A percentile compares a stretch with the other conserved stretches of the same genome.
Conservation (phyloP, 2,329 filamentous ascomycete species). For the Ploettnerulaceae sp. region DNA sequence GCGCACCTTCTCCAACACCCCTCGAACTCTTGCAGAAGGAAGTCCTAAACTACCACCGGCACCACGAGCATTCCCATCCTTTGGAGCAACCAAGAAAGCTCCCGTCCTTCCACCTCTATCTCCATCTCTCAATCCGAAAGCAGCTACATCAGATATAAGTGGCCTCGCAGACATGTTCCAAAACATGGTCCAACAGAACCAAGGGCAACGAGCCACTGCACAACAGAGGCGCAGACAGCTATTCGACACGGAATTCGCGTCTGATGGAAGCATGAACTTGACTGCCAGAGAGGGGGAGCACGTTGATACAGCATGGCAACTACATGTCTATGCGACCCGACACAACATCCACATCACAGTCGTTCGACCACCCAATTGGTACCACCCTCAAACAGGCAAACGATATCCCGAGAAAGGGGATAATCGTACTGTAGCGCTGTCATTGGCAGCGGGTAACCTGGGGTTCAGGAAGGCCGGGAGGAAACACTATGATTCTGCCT, state of each 20-base stretch:
- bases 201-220: not conserved
- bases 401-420: constrained; percentile 12
- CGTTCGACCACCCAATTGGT: constrained; percentile 55
- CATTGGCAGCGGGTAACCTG: constrained; percentile 77
- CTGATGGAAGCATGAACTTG: constrained; percentile 24
- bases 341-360: constrained; percentile 96
- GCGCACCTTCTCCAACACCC: constrained; percentile 33
- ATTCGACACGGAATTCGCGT: constrained; percentile 11
- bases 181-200: constrained; percentile 4
- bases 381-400: constrained; percentile 16
- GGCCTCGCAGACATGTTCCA: constrained; percentile 5
- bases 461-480: constrained; percentile 83
- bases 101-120: constrained; percentile 4
- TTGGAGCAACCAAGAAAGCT: not conserved
- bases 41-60: not conserved
- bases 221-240: not conserved
- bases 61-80: constrained; percentile 3
- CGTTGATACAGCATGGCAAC: constrained; percentile 60
- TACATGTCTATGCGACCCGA: constrained; percentile 82
- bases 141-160: not conserved
- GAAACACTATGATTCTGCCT: constrained; percentile 83
- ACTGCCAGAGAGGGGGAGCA: constrained; percentile 29
- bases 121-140: constrained; percentile 16
- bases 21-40: not conserved
- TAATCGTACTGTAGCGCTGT: constrained; percentile 42